Base-by-base conservation (phyloP, 2,329 filamentous ascomycete genomes). In the Pseudogymnoascus sp. region DNA sequence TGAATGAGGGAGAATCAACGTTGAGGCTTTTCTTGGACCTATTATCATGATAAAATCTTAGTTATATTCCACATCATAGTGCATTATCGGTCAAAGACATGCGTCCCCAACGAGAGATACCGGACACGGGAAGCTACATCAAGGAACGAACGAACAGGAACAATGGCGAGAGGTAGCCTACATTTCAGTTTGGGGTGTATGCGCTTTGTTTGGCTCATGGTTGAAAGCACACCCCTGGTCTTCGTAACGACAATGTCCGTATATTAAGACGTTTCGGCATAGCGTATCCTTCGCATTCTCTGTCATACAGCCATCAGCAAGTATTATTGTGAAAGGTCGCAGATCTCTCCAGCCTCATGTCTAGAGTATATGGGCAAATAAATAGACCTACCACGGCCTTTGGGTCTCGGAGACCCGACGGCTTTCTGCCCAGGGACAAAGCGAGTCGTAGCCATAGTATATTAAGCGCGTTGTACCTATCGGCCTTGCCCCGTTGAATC, bases 1-100 rank as follows among this genome's bases (percentile, higher is more conserved):
- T 97, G 75, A 99, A 99, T 59, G 93, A 91, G 11, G 95, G 93
- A 7, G 95, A 98, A 72, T 98, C 95, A 72, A 96, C 95, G 75
- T 96, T 99, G 68, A 99, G 82, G 28, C 89, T 81, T 75, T 92
- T 95, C 76, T 91, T 91, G 24, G 79, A 72, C 65, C 80, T 82
- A 64, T 71, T 73, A 66, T 33, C 5, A 61, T 43, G 11, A 56
- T 61, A 31, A 24, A 35, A 16, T 22, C 3, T 61, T 46, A 38
- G 41, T 11, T 43, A 33, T 28, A 43, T 14, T 43, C 35, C 59
- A 43, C 33, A 43, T 38, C 33, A 31, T 43, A 8, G 31, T 6
- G 24, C 28, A 19, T 19, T 19, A 26, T 31, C 19, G 33, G 16
- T 24, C 59, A 56, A n/a, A 35, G 28, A 14, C 50, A 35, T 56